Evolutionary conservation across 108 stramenopile genomes (phyloP), one percentile per base, ranked within the genome.

Genomic region (Fragilariopsis cylindrus): DNA sequence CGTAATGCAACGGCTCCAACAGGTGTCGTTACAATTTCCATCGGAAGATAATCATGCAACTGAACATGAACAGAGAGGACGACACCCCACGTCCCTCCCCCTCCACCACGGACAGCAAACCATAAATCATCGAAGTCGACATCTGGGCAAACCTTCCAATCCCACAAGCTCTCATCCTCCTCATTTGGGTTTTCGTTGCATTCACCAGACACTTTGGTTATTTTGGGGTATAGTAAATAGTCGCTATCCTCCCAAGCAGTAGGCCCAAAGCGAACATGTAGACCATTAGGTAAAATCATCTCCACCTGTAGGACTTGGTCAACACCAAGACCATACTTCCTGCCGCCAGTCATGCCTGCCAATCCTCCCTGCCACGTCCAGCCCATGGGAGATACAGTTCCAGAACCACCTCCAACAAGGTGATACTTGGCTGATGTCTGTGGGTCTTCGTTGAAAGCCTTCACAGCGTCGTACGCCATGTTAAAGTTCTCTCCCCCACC

Each of bases 91-190:
- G 74, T 44, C 7, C 74, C 74, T 16, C 80, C 76, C 12, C 81
- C 81, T 12, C 76, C 81, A 8, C 81, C 81, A 21, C 81, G 57
- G 19, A 74, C 40, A 30, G 76, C 81, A 52, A 73, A 78, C 66
- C 69, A 82, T 0, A 82, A 63, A 64, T 78, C 81, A 44, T 72
- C 44, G 48, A 72, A 72, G 43, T 72, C 62, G 15, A 72, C 41
- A 58, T 12, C 1, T 15, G 60, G 66, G 4, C 73, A 74, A 0
- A 66, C 15, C n/a, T 12, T 53, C 52, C 52, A 53, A 2, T 53
- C 52, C 52, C 52, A 53, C 52, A 53, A n/a, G 15, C n/a, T 53
- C n/a, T 53, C 52, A n/a, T 53, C 52, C 15, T n/a, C 15, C n/a
- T 53, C 52, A 12, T 15, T 0, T 15, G 52, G 52, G 15, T n/a